phyloP scores from a whole-genome alignment of 805 yeast genomes.

The Metschnikowia similis region DNA sequence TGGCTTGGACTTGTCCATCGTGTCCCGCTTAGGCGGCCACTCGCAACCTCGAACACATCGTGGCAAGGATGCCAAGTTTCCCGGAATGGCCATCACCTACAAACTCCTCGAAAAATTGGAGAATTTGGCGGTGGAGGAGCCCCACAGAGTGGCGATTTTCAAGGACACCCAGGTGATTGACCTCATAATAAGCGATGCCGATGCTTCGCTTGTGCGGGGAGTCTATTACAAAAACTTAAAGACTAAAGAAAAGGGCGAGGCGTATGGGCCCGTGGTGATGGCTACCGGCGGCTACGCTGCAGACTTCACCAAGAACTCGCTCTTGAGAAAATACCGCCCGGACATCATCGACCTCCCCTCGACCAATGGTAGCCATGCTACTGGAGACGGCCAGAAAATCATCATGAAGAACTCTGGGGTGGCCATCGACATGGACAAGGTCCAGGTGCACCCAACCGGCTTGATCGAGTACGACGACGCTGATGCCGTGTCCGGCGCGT shows the following conservation, averaged over 20 bases:
- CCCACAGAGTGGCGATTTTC: conserved; percentile 31
- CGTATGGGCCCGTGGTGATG: conserved; percentile 56
- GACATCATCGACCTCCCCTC: conserved; percentile 54
- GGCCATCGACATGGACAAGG: conserved; percentile 60
- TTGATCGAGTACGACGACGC: conserved; percentile 46
- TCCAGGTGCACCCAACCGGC: conserved; percentile 69
- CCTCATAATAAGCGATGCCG: conserved; percentile 30
- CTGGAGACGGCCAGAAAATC: conserved; percentile 61
- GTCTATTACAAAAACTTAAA: conserved; percentile 29
- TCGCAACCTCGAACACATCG: conserved; percentile 78
- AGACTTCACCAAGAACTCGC: conserved; percentile 50
- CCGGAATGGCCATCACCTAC: conserved; percentile 64
- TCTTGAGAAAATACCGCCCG: conserved; percentile 53
- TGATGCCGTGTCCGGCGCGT: conserved; percentile 39
- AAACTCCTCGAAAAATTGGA: conserved; percentile 23
- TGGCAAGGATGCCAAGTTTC: conserved; percentile 61
- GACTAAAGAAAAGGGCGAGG: conserved; percentile 26
- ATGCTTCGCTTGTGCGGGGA: conserved; percentile 11
- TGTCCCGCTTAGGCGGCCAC: conserved; percentile 81
- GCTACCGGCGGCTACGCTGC: conserved; percentile 70
- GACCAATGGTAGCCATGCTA: conserved; percentile 58
- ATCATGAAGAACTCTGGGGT: conserved; percentile 48
- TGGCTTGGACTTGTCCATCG: conserved; percentile 57
- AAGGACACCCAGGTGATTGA: conserved; percentile 33
- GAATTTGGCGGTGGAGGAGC: conserved; percentile 25